A percentile compares a stretch with the other conserved stretches of the same genome.
Conservation (phyloP, 495 filamentous ascomycete species). For the Xylaria sp. region DNA sequence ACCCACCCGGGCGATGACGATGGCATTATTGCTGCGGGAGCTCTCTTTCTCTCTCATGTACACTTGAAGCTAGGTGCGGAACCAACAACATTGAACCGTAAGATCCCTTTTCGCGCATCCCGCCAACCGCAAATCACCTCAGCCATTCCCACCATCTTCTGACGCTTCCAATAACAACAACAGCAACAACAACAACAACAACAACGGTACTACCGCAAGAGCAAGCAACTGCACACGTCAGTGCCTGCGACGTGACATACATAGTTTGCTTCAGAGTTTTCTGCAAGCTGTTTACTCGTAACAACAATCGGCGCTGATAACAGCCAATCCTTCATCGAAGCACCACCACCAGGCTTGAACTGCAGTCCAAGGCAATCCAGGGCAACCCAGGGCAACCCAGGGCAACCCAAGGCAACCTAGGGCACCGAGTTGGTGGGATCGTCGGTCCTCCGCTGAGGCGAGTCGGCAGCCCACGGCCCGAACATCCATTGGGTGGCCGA, state of each 20-base stretch:
- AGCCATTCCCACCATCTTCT: slow-evolving; percentile 3
- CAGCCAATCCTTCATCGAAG: slow-evolving; percentile 2
- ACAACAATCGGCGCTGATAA: neutral
- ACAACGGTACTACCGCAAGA: neutral
- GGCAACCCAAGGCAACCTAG: neutral
- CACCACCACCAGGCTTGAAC: neutral
- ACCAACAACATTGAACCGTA: neutral
- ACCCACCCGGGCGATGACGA: slow-evolving; percentile 2
- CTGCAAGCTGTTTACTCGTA: neutral
- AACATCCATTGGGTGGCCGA: slow-evolving; percentile 1
- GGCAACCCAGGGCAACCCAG: no score
- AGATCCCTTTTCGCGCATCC: neutral
- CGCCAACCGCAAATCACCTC: slow-evolving; percentile 10
- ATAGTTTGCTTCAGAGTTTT: neutral
- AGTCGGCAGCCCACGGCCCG: neutral
- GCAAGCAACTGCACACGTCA: slow-evolving; percentile 4
- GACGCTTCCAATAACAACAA: neutral
- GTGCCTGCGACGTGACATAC: neutral
- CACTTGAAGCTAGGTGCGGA: neutral
- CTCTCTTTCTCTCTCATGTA: slow-evolving; percentile 15
- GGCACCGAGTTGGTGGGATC: slow-evolving; percentile 16
- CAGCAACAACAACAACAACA: no score
- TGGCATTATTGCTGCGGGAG: slow-evolving; percentile 4
- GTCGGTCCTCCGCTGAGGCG: neutral
- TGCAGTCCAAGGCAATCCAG: no score